phyloP scores from a whole-genome alignment of 2,329 filamentous ascomycete species.

The Fusarium keratoplasticum region DNA sequence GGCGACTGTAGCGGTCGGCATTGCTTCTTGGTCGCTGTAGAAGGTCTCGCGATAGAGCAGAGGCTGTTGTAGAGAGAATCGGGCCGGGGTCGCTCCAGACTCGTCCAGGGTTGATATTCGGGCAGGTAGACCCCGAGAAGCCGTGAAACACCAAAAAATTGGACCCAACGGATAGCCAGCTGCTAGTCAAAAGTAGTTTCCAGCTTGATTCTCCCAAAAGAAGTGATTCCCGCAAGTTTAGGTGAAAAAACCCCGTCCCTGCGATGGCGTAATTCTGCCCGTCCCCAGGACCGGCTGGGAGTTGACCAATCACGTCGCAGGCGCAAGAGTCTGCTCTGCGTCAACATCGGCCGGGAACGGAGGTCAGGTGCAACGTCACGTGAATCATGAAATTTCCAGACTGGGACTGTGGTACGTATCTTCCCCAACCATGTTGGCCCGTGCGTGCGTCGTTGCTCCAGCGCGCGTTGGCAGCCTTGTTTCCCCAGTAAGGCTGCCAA shows the following conservation, averaged over 20 bases:
- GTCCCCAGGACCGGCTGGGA: conserved; percentile 31
- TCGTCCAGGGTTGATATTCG: conserved; percentile 18
- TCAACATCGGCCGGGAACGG: conserved; percentile 37
- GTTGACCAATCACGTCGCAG: conserved; percentile 40
- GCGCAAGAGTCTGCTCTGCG: conserved; percentile 18
- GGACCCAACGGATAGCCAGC: conserved; percentile 23
- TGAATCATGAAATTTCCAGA: neutral
- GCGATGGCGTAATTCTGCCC: conserved; percentile 46
- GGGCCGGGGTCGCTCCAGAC: conserved; percentile 22
- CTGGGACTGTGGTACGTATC: conserved; percentile 14
- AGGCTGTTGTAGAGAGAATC: conserved; percentile 20
- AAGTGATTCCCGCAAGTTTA: conserved; percentile 36
- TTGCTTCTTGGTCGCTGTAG: conserved; percentile 9
- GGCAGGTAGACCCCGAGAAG: conserved; percentile 9
- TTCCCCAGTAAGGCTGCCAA: conserved; percentile 44
- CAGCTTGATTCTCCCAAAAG: conserved; percentile 24
- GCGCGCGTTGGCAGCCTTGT: conserved; percentile 40
- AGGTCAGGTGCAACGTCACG: conserved; percentile 30
- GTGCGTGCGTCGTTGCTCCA: conserved; percentile 31
- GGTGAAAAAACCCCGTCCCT: conserved; percentile 34
- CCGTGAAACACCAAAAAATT: conserved; percentile 21
- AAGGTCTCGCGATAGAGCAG: conserved; percentile 11
- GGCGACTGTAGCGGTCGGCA: conserved; percentile 40
- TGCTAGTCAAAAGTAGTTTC: conserved; percentile 21
- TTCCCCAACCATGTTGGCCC: conserved; percentile 21